Evolutionary conservation across 2,329 filamentous ascomycete genomes (phyloP), one percentile per base, ranked within the genome.

Genomic region (Malbranchea zuffiana): DNA sequence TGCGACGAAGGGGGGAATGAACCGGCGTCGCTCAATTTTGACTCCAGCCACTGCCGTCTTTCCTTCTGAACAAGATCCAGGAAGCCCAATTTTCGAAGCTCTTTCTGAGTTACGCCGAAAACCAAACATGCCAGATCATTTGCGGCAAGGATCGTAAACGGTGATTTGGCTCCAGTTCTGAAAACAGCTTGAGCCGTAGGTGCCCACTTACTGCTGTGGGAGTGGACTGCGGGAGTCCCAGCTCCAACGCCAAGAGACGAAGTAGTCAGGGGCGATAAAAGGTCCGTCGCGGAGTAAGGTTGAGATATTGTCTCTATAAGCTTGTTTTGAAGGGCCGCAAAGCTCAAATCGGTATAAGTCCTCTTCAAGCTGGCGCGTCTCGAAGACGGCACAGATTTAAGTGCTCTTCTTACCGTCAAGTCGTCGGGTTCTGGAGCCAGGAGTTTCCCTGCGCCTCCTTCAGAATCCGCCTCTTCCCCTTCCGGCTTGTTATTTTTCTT

Each of bases 61-160:
- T 95, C 88, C 57, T 87, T 78, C 58, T 88, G 82, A 12, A 98
- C 86, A 19, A 98, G 85, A 55, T 96, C 87, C 41, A 98, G 62
- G 39, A 98, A 96, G 32, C 90, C 88, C 67, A 96, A 78, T 55
- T 86, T 95, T 38, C 86, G 78, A 16, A 98, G 83, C 59, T 98
- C 90, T 3, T 84, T 83, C 53, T 85, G 84, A n/a, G 87, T 94
- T 6, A 98, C 85, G n/a, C 90, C 90, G 62, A 96, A 98, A n/a
- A 96, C 80, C 28, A 98, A 69, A 60, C 90, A 98, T 12, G 90
- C 90, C 32, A 98, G 69, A 56, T 98, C 90, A 55, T 98, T 98
- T 33, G 90, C 90, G 3, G 90, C 84, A 36, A 95, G 74, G 42
- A 98, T 95, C 1, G 88, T 98, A 82, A 86, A 98, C 3, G 88